These are phyloP conservation scores for Phialemonium atrogriseum DNA, from an alignment of 2,329 filamentous ascomycete species.

Conservation along the genomic window DNA sequence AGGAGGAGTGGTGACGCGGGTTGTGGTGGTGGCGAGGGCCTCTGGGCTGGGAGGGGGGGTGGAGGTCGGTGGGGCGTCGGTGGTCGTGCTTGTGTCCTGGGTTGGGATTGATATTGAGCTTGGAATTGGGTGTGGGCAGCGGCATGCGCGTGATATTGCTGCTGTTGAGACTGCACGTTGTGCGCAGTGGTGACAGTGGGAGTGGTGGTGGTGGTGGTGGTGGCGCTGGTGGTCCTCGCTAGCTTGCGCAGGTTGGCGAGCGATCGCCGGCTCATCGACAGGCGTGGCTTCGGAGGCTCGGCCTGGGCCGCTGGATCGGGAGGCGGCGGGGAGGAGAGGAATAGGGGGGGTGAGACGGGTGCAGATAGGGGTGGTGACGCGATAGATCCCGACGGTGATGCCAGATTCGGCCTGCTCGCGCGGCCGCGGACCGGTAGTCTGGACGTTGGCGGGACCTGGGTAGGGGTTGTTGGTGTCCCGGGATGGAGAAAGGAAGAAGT, in stretches of 20 bases:
- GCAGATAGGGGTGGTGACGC: constrained; percentile 7
- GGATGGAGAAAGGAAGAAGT: too few relatives aligned
- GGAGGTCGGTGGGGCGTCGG: not conserved
- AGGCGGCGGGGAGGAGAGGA: constrained; percentile 3
- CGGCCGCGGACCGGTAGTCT: too few relatives aligned
- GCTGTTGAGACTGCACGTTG: too few relatives aligned
- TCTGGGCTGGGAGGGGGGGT: not conserved
- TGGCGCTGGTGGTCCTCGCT: constrained; percentile 9
- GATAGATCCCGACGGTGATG: constrained; percentile 1
- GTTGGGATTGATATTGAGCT: too few relatives aligned
- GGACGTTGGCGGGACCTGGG: too few relatives aligned
- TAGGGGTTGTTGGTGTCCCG: too few relatives aligned
- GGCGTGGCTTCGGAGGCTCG: too few relatives aligned
- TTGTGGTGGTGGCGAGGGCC: not conserved
- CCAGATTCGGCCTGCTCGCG: too few relatives aligned
- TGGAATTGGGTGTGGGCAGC: too few relatives aligned
- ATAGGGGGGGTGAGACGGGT: constrained; percentile 2
- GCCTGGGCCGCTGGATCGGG: constrained; percentile 1
- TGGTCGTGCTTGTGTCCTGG: not conserved
- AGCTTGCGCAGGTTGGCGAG: constrained; percentile 8
- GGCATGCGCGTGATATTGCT: too few relatives aligned
- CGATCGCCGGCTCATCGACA: constrained; percentile 5
- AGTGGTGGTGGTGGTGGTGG: too few relatives aligned
- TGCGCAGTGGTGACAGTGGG: constrained; percentile 9
- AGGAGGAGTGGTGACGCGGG: not conserved